These are phyloP conservation scores for Epichloe aotearoae DNA, from an alignment of 2,329 filamentous ascomycete genomes.

Conservation along the genomic window DNA sequence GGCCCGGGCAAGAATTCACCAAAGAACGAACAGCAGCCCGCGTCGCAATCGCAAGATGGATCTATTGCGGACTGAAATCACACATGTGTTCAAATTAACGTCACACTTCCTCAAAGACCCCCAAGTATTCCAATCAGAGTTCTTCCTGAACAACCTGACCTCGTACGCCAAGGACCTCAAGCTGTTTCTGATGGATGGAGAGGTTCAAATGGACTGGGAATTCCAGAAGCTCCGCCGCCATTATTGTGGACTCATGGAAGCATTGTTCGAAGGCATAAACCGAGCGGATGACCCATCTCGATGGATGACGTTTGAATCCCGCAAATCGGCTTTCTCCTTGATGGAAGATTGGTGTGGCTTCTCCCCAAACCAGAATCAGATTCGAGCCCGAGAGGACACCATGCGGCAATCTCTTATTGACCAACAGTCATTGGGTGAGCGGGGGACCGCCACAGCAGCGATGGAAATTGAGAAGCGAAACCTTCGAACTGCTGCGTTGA, in stretches of 20 bases:
- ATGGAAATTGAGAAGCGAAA: slow-evolving; percentile 97
- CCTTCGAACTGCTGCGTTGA: slow-evolving; percentile 76
- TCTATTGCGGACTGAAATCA: slow-evolving; percentile 80
- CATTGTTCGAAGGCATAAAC: slow-evolving; percentile 84
- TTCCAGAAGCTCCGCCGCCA: slow-evolving; percentile 85
- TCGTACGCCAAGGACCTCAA: slow-evolving; percentile 86
- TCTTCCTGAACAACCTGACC: slow-evolving; percentile 79
- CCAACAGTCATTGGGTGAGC: slow-evolving; percentile 61
- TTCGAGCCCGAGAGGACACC: slow-evolving; percentile 68
- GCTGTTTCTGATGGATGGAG: slow-evolving; percentile 85
- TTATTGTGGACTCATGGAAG: slow-evolving; percentile 88
- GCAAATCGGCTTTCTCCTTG: slow-evolving; percentile 86
- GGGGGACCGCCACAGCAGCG: slow-evolving; percentile 71
- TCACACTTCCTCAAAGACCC: slow-evolving; percentile 74
- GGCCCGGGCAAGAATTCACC: slow-evolving; percentile 73
- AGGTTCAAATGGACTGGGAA: slow-evolving; percentile 88
- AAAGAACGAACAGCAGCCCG: slow-evolving; percentile 71
- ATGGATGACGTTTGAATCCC: slow-evolving; percentile 95
- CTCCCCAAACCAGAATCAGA: slow-evolving; percentile 76
- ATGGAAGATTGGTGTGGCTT: slow-evolving; percentile 99
- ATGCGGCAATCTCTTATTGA: slow-evolving; percentile 79
- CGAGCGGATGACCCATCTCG: slow-evolving; percentile 70
- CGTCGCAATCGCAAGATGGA: slow-evolving; percentile 75
- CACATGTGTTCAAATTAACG: slow-evolving; percentile 89
- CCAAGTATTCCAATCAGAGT: slow-evolving; percentile 73